Evolutionary conservation across 2,329 filamentous ascomycete genomes (phyloP).

Genomic region (Sclerotinia glacialis): DNA sequence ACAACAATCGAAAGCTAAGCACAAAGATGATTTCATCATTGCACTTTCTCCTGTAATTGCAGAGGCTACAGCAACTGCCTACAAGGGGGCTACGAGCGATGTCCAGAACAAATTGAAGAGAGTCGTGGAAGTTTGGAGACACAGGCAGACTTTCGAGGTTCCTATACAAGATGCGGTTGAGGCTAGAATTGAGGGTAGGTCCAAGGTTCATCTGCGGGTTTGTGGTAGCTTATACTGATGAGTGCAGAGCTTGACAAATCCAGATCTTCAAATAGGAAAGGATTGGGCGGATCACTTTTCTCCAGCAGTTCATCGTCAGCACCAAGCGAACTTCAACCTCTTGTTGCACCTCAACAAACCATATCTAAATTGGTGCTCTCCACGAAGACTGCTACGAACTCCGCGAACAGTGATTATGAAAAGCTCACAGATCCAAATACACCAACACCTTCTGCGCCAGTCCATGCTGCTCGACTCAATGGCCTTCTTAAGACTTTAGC

Average conservation of each 20-base stretch:
- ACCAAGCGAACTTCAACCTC: conserved; percentile 71
- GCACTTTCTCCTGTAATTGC: conserved; percentile 91
- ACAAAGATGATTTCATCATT: conserved; percentile 87
- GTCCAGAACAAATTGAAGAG: conserved; percentile 83
- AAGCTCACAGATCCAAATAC: conserved; percentile 73
- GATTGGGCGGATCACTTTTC: conserved; percentile 67
- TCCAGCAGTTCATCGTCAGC: conserved; percentile 55
- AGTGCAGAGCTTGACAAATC: conserved; percentile 60
- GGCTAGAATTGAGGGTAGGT: conserved; percentile 69
- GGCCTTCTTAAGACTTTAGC: conserved; percentile 87
- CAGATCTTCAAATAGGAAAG: conserved; percentile 51
- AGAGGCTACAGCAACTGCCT: conserved; percentile 85
- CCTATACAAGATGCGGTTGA: conserved; percentile 81
- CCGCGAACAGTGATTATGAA: conserved; percentile 77
- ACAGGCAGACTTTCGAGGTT: conserved; percentile 77
- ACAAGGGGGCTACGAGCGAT: conserved; percentile 82
- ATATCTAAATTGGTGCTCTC: conserved; percentile 70
- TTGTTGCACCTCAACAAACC: conserved; percentile 72
- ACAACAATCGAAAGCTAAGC: conserved; percentile 90
- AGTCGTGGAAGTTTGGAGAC: conserved; percentile 92
- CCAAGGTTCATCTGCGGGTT: conserved; percentile 35
- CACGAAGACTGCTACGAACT: conserved; percentile 63
- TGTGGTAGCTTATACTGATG: conserved; percentile 20
- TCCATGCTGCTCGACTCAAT: conserved; percentile 86
- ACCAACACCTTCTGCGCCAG: conserved; percentile 73